A percentile compares a stretch with the other conserved stretches of the same genome.
Evolutionary conservation across 805 yeast genomes (phyloP).

Genomic region (Scheffersomyces ergatensis): DNA sequence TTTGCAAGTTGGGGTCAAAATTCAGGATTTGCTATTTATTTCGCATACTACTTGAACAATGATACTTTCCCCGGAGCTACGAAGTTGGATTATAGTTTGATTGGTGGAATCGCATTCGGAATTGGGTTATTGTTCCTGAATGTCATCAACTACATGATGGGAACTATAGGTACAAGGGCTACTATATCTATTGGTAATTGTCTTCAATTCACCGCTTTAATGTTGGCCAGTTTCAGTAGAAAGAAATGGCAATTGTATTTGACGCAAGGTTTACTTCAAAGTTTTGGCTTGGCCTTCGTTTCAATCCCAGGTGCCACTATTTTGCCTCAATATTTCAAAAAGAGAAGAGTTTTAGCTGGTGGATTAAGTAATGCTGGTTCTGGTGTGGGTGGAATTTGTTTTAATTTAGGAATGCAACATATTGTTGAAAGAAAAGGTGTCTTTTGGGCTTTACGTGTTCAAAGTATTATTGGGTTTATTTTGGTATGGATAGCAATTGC

Average conservation of each 20-base stretch:
- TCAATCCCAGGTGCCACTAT: slow-evolving; percentile 59
- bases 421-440: slow-evolving; percentile 35
- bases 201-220: slow-evolving; percentile 50
- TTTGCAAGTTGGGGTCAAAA: slow-evolving; percentile 75
- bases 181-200: slow-evolving; percentile 47
- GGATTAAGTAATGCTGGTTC: slow-evolving; percentile 51
- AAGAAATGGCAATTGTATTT: slow-evolving; percentile 64
- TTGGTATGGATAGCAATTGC: slow-evolving; percentile 20
- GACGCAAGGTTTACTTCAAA: slow-evolving; percentile 66
- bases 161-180: slow-evolving; percentile 39
- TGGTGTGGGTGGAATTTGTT: slow-evolving; percentile 52
- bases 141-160: slow-evolving; percentile 43
- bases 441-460: slow-evolving; percentile 51
- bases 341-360: slow-evolving; percentile 54
- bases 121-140: slow-evolving; percentile 54
- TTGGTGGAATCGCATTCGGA: slow-evolving; percentile 69
- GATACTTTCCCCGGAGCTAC: slow-evolving; percentile 53
- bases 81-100: slow-evolving; percentile 58
- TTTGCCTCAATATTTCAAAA: slow-evolving; percentile 70
- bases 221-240: slow-evolving; percentile 60
- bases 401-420: slow-evolving; percentile 47
- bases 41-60: slow-evolving; percentile 53
- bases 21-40: slow-evolving; percentile 61
- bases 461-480: slow-evolving; percentile 37
- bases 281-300: slow-evolving; percentile 55